These are phyloP conservation scores for Yarrowia divulgata DNA, from an alignment of 805 yeast genomes.

Conservation along the genomic window DNA sequence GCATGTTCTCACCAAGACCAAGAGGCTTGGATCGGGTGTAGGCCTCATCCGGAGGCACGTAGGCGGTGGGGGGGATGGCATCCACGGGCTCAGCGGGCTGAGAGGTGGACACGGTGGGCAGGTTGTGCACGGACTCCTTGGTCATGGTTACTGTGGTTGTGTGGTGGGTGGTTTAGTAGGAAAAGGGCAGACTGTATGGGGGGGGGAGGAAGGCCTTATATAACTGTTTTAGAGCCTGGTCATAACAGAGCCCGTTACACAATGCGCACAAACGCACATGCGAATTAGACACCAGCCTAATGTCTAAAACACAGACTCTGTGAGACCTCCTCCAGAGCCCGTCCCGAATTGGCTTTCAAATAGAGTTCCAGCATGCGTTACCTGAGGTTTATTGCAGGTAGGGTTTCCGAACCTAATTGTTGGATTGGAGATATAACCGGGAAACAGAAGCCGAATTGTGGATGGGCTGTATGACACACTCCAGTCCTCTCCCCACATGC, in stretches of 20 bases:
- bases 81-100: conserved; percentile 30
- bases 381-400: no score
- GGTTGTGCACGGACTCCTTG: conserved; percentile 30
- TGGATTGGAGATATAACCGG: no score
- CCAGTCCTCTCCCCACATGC: no score
- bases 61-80: conserved; percentile 36
- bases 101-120: conserved; percentile 30
- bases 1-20: conserved; percentile 55
- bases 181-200: conserved; percentile 1
- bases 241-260: conserved; percentile 3
- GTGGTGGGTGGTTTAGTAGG: neutral
- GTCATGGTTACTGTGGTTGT: conserved; percentile 10
- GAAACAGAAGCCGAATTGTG: no score
- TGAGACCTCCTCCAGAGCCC: neutral
- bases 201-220: no score
- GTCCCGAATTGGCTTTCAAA: neutral
- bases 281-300: conserved; percentile 13
- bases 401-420: no score
- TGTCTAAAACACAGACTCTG: neutral
- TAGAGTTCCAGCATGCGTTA: no score
- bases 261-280: conserved; percentile 5
- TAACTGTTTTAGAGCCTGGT: no score
- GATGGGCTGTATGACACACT: no score
- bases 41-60: conserved; percentile 38
- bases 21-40: conserved; percentile 39